phyloP scores from a whole-genome alignment of 75 land plant genomes.

The Selaginella tamariscina region DNA sequence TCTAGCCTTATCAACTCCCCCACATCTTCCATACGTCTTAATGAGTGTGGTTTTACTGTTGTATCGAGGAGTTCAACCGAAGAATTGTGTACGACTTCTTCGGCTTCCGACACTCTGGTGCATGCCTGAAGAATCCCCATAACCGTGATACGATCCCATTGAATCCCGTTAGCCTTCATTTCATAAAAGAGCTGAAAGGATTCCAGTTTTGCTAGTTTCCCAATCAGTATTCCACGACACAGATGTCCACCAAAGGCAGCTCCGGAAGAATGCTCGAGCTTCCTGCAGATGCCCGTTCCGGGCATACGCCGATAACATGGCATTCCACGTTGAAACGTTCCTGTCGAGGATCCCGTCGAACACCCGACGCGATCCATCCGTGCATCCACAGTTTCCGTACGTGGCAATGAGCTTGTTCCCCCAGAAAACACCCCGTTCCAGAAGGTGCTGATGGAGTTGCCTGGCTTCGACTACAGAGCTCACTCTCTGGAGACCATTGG shows the following conservation, averaged over 20 bases:
- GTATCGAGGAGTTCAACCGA: neutral
- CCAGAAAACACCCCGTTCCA: neutral
- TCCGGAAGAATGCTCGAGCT: neutral
- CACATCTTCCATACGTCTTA: neutral
- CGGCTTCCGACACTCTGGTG: neutral
- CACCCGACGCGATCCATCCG: neutral
- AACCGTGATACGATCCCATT: neutral
- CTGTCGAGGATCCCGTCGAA: neutral
- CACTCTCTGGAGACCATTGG: too few relatives aligned
- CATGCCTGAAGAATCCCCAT: neutral
- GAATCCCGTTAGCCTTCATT: neutral
- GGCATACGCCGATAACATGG: neutral
- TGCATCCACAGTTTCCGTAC: neutral
- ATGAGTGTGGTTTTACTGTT: neutral
- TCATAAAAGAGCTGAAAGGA: neutral
- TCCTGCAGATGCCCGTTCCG: neutral
- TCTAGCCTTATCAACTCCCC: neutral
- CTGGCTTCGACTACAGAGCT: too few relatives aligned
- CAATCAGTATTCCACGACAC: neutral
- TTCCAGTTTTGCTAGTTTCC: neutral
- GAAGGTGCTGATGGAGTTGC: too few relatives aligned
- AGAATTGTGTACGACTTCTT: too few relatives aligned
- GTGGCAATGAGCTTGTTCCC: neutral
- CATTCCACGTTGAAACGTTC: neutral
- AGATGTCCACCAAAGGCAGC: neutral